Evolutionary conservation across 176 grass and related monocot genomes (phyloP).

Genomic region (Guadua angustifolia): DNA sequence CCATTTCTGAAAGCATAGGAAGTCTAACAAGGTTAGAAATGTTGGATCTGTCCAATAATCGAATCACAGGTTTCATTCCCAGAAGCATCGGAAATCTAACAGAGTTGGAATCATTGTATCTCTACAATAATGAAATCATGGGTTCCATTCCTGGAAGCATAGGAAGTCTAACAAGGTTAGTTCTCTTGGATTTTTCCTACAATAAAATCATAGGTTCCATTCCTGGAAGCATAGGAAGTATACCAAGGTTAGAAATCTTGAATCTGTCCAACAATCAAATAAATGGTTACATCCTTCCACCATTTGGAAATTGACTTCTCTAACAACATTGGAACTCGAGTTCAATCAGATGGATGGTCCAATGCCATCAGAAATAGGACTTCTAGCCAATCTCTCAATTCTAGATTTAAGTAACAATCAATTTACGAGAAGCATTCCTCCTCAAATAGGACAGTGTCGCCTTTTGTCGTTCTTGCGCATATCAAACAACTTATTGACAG

Average conservation of each 20-base stretch:
- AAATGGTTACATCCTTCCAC: neutral
- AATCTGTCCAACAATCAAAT: too few species aligned
- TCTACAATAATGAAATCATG: too few species aligned
- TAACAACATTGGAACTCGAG: fast-evolving
- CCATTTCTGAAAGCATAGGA: too few species aligned
- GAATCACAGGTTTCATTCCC: too few species aligned
- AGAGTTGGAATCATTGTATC: too few species aligned
- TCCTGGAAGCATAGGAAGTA: too few species aligned
- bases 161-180: neutral
- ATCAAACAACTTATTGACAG: constrained; percentile 14
- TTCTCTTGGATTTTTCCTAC: neutral
- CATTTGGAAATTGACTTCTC: neutral
- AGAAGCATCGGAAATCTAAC: too few species aligned
- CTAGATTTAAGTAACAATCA: constrained; percentile 2
- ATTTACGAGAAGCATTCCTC: neutral
- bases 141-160: neutral
- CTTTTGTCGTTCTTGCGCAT: fast-evolving
- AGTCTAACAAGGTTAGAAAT: too few species aligned
- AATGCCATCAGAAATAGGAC: constrained; percentile 4
- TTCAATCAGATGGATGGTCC: neutral
- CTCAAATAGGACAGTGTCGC: neutral
- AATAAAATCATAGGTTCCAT: neutral
- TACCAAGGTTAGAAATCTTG: too few species aligned
- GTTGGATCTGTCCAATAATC: too few species aligned
- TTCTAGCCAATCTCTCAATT: neutral